Percentiles rank a stretch among this genome's conserved stretches.
These are phyloP conservation scores for Helichrysum umbraculigerum DNA, from an alignment of 129 eudicot species.

Conservation along the genomic window DNA sequence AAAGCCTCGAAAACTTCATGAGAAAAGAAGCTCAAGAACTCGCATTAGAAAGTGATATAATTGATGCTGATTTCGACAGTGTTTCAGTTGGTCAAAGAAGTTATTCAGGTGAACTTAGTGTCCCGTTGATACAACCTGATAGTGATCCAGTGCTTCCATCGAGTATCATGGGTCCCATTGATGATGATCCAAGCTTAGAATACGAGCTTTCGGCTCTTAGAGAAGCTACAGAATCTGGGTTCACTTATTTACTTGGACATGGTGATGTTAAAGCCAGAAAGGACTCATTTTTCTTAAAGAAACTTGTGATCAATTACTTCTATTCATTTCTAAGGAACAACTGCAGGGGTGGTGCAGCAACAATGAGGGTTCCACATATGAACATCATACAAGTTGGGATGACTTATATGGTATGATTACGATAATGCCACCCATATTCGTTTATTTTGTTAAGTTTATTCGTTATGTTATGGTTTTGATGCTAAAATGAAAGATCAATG, in stretches of 20 bases:
- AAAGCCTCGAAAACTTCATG: conserved; percentile 73
- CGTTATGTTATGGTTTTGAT: not conserved
- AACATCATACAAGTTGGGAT: conserved; percentile 72
- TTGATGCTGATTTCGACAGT: conserved; percentile 57
- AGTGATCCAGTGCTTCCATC: conserved; percentile 51
- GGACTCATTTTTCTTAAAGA: conserved; percentile 70
- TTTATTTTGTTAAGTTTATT: not conserved
- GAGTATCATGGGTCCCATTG: conserved; percentile 48
- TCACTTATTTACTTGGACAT: conserved; percentile 78
- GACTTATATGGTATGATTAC: conserved; percentile 77
- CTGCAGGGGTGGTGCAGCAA: conserved; percentile 86
- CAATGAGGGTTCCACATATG: conserved; percentile 82
- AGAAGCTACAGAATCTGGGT: conserved; percentile 84
- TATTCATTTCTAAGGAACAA: conserved; percentile 80
- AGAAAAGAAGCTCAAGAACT: conserved; percentile 80
- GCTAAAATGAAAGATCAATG: not conserved
- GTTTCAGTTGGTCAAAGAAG: conserved; percentile 56
- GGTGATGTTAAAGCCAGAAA: conserved; percentile 80
- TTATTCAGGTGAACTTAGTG: conserved; percentile 44
- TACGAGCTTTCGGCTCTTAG: conserved; percentile 74
- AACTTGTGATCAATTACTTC: conserved; percentile 72
- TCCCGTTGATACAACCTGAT: conserved; percentile 59
- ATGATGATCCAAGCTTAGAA: conserved; percentile 76
- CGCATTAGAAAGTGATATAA: conserved; percentile 52
- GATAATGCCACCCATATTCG: not conserved